Base-by-base conservation (phyloP, 331 rosid genomes). In the Telfairia occidentalis region DNA sequence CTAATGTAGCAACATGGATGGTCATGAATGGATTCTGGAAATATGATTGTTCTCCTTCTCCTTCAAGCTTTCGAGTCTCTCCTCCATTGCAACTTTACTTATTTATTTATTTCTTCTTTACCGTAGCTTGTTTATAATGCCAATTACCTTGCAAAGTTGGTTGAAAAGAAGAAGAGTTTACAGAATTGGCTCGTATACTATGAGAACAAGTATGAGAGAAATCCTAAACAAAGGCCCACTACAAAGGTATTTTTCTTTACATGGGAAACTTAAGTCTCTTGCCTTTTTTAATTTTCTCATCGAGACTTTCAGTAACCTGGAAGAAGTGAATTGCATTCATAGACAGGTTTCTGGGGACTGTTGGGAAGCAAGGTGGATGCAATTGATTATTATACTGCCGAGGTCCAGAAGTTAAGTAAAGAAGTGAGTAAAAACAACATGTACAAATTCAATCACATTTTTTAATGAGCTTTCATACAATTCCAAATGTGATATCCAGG, bases 281-380 rank as follows among this genome's bases (percentile, higher is more conserved):
- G 49, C 61, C 24, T 63, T 45, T 45, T 16, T 49, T 58, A 63
- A 40, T 42, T 38, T 58, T 57, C 49, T 59, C 82, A 58, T 76
- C 82, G 50, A 75, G 73, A 84, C 53, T 79, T 86, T 78, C 48
- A 65, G 80, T 67, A 73, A 78, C 48, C 63, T 61, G 48, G 81
- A 79, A 78, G 38, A 70, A 46, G 40, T 70, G 75, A 45, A 70
- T 58, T 76, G 81, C 76, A 64, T 86, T 80, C 79, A 86, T 90
- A 93, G 98, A 88, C 97, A 88, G 97, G 97, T 80, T 52, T 85
- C 24, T 34, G 84, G 79, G 97, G 98, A 66, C 78, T 89, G 21
- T 77, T 70, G 79, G 98, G 98, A 80, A 26, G 10, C 46, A 85
- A 54, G 80, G 88, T 89, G 34, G 92, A 93, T 18, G 97, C 98